Conservation (phyloP, 31 red algal species). For the Porphyra umbilicalis region DNA sequence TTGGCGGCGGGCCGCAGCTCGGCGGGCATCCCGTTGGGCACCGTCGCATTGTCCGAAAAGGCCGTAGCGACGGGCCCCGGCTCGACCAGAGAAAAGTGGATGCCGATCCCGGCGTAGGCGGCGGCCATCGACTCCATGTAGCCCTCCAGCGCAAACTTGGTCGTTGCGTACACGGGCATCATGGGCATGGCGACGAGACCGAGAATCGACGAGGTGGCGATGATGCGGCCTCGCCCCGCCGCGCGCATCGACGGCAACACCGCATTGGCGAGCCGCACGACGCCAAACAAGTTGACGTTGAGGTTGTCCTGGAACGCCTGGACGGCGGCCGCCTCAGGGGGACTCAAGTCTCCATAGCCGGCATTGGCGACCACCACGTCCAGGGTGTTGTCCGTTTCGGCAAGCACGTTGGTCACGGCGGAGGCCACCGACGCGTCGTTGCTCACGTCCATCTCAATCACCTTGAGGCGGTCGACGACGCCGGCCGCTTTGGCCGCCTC, state of each 20-base stretch:
- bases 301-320: not conserved
- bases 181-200: not conserved
- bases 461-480: not conserved
- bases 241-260: not conserved
- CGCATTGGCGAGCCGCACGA: not conserved
- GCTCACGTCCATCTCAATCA: not conserved
- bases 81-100: not conserved
- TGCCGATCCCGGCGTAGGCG: not conserved
- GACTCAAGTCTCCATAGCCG: not conserved
- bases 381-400: not conserved
- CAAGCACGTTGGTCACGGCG: not conserved
- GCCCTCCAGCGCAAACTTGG: not conserved
- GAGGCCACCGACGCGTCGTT: not conserved
- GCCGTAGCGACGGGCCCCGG: not conserved
- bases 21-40: too few species aligned
- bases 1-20: too few species aligned
- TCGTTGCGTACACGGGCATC: not conserved
- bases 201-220: not conserved
- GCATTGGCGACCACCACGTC: not conserved
- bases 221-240: not conserved
- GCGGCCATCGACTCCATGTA: not conserved
- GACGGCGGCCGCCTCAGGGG: not conserved
- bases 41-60: not conserved
- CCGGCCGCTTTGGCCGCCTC: not conserved
- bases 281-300: not conserved